These are phyloP conservation scores for Moesziomyces antarcticus DNA, from an alignment of 1,284 basidiomycete genomes.

Conservation along the genomic window DNA sequence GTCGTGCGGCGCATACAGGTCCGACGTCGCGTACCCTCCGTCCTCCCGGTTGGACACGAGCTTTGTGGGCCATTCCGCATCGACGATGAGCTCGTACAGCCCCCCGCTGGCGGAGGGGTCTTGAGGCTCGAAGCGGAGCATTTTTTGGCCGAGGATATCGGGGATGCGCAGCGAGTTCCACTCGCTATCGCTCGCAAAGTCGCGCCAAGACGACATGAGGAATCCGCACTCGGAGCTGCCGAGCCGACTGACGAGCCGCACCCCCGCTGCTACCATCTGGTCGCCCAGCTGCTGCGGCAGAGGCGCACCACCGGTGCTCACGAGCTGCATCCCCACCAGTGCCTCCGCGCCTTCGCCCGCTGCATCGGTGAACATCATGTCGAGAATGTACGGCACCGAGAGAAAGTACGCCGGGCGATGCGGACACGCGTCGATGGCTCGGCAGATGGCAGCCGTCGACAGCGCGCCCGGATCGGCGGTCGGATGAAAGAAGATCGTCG, in stretches of 20 bases:
- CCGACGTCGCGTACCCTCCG: constrained; percentile 49
- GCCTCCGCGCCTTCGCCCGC: constrained; percentile 71
- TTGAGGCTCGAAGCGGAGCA: constrained; percentile 42
- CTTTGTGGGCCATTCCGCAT: constrained; percentile 52
- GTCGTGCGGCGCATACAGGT: constrained; percentile 40
- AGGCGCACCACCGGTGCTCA: constrained; percentile 71
- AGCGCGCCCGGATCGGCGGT: constrained; percentile 64
- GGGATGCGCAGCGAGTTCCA: constrained; percentile 74
- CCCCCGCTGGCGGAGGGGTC: constrained; percentile 6
- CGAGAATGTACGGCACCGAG: constrained; percentile 70
- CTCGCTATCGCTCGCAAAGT: constrained; percentile 72
- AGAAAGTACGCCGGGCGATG: constrained; percentile 57
- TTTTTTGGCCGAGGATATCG: constrained; percentile 53
- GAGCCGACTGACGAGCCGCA: constrained; percentile 73
- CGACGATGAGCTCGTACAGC: constrained; percentile 47
- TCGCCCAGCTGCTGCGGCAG: constrained; percentile 73
- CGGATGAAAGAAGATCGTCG: constrained; percentile 68
- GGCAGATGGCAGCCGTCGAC: constrained; percentile 64
- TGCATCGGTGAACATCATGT: constrained; percentile 71
- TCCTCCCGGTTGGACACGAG: constrained; percentile 47
- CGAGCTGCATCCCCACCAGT: constrained; percentile 72
- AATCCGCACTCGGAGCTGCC: constrained; percentile 71
- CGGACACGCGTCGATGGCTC: constrained; percentile 61
- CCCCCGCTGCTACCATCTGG: constrained; percentile 71
- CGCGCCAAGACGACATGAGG: constrained; percentile 72